These are phyloP conservation scores for Plasmodium berghei DNA, from an alignment of 169 alveolate species.

Conservation along the genomic window DNA sequence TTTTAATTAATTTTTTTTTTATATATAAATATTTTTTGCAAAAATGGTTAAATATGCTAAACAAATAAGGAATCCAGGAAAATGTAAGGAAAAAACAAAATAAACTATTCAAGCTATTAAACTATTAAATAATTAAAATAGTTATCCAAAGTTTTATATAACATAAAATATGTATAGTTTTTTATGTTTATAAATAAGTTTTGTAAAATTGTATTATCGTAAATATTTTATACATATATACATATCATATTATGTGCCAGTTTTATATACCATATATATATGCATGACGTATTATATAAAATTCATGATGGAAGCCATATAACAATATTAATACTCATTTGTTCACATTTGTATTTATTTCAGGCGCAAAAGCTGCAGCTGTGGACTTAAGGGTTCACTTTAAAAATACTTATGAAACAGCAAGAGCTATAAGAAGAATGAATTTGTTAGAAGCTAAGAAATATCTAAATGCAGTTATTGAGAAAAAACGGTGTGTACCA, in stretches of 20 bases:
- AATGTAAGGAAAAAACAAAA: constrained; percentile 26
- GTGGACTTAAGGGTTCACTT: constrained; percentile 94
- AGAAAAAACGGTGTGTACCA: constrained; percentile 96
- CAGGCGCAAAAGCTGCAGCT: constrained; percentile 81
- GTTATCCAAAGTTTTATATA: too few relatives aligned
- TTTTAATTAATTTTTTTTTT: constrained; percentile 16
- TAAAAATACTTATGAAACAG: constrained; percentile 98
- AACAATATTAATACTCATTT: neutral
- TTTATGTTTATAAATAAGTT: neutral
- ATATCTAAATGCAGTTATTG: constrained; percentile 96
- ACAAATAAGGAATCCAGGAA: constrained; percentile 49
- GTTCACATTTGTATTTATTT: neutral
- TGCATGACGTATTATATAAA: neutral
- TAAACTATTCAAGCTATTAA: neutral
- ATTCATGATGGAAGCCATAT: neutral
- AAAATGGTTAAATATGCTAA: constrained; percentile 73
- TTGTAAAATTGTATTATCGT: neutral
- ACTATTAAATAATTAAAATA: too few relatives aligned
- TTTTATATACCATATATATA: neutral
- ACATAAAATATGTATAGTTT: neutral
- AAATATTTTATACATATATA: neutral
- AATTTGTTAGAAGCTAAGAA: constrained; percentile 92
- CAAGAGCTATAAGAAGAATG: constrained; percentile 96
- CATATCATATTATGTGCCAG: neutral
- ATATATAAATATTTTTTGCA: neutral